Evolutionary conservation across 2,329 filamentous ascomycete species (phyloP), one percentile per base, ranked within the genome.

Genomic region (Bipolaris zeicola): DNA sequence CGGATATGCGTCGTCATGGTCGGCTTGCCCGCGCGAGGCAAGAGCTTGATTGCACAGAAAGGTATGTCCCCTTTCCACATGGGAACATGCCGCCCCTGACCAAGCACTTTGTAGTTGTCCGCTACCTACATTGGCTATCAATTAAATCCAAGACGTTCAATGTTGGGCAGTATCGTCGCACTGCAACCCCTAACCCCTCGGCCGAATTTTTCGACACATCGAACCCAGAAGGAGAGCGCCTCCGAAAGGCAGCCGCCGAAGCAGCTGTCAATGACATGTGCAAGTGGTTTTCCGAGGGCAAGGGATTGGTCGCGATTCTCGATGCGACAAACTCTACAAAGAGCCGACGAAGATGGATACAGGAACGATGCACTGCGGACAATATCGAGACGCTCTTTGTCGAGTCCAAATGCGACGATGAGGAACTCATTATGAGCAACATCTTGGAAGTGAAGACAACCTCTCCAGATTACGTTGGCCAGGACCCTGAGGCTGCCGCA

Each of bases 1-100:
- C 91, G 91, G 77, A 96, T 99, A 81, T 98, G 94, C 78, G 93
- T 99, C 63, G 92, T 99, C 70, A 98, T 99, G 95, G 95, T 99
- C 58, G 95, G 95, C 65, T 83, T 99, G 74, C 95, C 95, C 52
- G 95, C 95, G 60, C 85, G 95, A 67, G 95, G 95, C 72, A 99
- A 99, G 85, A 96, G 92, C 81, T 87, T 96, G 77, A 98, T 99
- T 75, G 94, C 95, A 66, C 92, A 96, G 73, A 97, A 97, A 86
- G 92, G 93, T 95, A 82, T 71, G 81, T 14, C 24, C n/a, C 20
- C 20, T 20, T 34, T 31, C 13, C 22, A 36, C 2, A 10, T 18
- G 11, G 13, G 49, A 10, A 10, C 28, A 31, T 2, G 16, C 48
- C 46, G 31, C 36, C 41, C 43, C 65, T 67, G 43, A 72, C 53